Conservation (phyloP, 169 alveolate species). For the Perkinsus olseni region DNA sequence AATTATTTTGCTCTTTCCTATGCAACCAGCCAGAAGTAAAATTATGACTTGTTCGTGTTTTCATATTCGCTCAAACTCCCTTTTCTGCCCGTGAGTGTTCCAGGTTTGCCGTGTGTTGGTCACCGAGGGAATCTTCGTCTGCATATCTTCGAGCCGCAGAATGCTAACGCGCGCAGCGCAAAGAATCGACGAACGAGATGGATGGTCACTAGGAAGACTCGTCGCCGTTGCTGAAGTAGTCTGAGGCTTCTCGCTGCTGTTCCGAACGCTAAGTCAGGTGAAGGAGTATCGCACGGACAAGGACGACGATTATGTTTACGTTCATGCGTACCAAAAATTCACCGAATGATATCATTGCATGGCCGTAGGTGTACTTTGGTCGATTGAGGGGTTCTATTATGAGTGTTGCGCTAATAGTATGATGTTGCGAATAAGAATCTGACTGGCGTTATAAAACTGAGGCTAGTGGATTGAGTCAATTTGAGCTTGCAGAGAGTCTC, state of each 20-base stretch:
- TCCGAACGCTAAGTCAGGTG: neutral
- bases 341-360: no score
- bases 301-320: neutral
- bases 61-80: no score
- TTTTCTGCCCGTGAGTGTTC: neutral
- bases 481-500: no score
- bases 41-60: no score
- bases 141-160: neutral
- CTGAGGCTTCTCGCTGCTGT: neutral
- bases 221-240: neutral
- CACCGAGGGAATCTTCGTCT: neutral
- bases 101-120: neutral
- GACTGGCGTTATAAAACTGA: no score
- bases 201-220: neutral
- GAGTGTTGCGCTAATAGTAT: no score
- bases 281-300: neutral
- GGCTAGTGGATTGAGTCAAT: no score
- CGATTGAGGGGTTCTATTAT: no score
- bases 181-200: neutral
- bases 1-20: no score
- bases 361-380: no score
- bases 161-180: neutral
- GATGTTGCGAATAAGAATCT: no score
- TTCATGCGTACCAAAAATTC: neutral
- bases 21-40: no score